Percentiles rank a stretch among this genome's conserved stretches.
Conservation (phyloP, 2,329 filamentous ascomycete species). For the Stachybotrys echinatus region DNA sequence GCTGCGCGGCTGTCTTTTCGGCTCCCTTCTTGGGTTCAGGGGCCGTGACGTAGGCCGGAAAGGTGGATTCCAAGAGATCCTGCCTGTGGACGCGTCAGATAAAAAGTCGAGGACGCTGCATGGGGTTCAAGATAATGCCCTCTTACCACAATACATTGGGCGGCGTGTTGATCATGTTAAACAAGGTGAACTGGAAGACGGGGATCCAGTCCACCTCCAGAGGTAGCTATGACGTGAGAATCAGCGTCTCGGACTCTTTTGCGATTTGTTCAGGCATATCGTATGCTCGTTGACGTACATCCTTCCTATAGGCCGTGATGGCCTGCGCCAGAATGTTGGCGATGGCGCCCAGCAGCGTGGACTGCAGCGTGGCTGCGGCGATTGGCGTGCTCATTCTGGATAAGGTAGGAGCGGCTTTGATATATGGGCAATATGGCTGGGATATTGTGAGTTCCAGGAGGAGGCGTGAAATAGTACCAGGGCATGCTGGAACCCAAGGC, state of each 20-base stretch:
- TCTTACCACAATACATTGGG: slow-evolving; percentile 77
- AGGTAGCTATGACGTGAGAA: slow-evolving; percentile 37
- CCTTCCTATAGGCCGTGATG: slow-evolving; percentile 55
- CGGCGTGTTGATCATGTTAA: slow-evolving; percentile 66
- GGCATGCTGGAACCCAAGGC: too few relatives aligned
- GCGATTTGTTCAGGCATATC: too few relatives aligned
- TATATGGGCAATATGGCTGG: neutral
- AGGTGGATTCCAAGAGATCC: slow-evolving; percentile 66
- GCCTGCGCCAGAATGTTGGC: slow-evolving; percentile 72
- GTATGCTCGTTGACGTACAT: slow-evolving; percentile 37
- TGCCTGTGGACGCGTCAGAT: slow-evolving; percentile 44
- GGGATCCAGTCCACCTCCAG: slow-evolving; percentile 61
- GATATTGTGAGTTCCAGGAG: neutral
- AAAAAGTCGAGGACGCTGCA: slow-evolving; percentile 1
- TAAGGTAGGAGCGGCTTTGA: neutral
- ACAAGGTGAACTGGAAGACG: slow-evolving; percentile 73
- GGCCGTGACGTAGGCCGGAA: slow-evolving; percentile 52
- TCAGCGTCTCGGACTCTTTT: neutral
- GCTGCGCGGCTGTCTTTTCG: slow-evolving; percentile 25
- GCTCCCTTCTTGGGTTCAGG: slow-evolving; percentile 30
- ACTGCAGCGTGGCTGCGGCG: slow-evolving; percentile 57
- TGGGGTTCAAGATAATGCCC: too few relatives aligned
- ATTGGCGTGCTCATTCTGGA: slow-evolving; percentile 44
- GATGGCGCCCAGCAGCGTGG: slow-evolving; percentile 56
- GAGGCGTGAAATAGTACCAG: neutral